phyloP scores from a whole-genome alignment of 495 filamentous ascomycete genomes.

The Letharia columbiana region DNA sequence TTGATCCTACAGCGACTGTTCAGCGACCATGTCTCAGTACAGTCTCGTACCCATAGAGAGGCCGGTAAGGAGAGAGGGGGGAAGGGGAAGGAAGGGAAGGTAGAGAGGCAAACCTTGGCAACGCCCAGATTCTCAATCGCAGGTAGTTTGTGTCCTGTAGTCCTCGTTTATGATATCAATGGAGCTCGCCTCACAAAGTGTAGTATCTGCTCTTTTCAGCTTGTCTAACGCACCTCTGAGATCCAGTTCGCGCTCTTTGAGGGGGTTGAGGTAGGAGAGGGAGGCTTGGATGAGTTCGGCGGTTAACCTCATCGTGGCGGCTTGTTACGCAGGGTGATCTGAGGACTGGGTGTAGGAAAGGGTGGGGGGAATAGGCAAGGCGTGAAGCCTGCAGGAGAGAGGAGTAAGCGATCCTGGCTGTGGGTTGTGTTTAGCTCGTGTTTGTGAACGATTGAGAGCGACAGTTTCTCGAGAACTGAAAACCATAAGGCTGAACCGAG shows the following conservation, averaged over 20 bases:
- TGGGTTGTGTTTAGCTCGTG: background rate
- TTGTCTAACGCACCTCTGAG: slow-evolving; percentile 84
- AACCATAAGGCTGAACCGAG: slow-evolving; percentile 11
- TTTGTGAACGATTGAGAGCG: background rate
- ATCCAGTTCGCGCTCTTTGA: slow-evolving; percentile 97
- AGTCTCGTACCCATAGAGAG: background rate
- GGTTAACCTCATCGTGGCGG: slow-evolving; percentile 72
- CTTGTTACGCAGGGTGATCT: background rate
- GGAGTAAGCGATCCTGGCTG: background rate
- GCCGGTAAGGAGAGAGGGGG: background rate
- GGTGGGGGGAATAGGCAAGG: background rate
- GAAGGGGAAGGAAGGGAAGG: background rate
- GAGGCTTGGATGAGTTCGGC: slow-evolving; percentile 85
- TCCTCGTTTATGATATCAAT: slow-evolving; percentile 66
- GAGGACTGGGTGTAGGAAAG: background rate
- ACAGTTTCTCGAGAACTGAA: background rate
- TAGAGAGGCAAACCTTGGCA: slow-evolving; percentile 59
- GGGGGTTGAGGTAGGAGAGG: slow-evolving; percentile 92
- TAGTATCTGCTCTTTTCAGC: slow-evolving; percentile 97
- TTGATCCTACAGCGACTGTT: slow-evolving; percentile 48
- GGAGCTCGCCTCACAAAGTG: slow-evolving; percentile 64
- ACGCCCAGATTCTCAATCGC: slow-evolving; percentile 96
- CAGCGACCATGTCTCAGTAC: background rate
- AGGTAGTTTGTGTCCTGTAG: slow-evolving; percentile 94
- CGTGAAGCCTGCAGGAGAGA: background rate